Evolutionary conservation across 305 asterid species (phyloP), one percentile per base, ranked within the genome.

Genomic region (Fraxinus velutina): DNA sequence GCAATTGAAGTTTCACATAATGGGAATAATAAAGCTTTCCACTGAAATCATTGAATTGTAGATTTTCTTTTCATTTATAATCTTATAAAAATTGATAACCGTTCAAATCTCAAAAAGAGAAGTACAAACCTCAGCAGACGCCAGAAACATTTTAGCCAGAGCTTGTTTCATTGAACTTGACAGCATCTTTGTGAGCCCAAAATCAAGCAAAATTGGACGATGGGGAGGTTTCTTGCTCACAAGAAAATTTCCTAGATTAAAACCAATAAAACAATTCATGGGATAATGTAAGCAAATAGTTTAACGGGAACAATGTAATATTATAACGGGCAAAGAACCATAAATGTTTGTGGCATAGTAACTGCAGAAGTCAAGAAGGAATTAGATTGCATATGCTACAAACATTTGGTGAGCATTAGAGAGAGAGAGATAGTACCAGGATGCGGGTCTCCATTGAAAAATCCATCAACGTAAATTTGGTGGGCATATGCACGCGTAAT

Each of bases 371-470:
- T 2, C 33, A 21, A 64, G 79, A 36, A 30, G 74, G 34, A 82
- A 79, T 64, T 32, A 76, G 47, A 77, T 32, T 64, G 83, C 4
- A 50, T 50, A 50, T 50, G 60, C 60, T 50, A 50, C 60, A 15
- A 50, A 50, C 60, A 50, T 50, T 15, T 50, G 60, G 60, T 50
- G 60, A n/a, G 60, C 21, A 50, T 50, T 4, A 50, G 21, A 47
- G 47, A 79, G 83, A 21, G 44, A 71, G 2, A 52, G 42, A 76
- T 78, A 19, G 64, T 89, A 96, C 99, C 99, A 81, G 99, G 99
- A 85, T 96, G 99, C 86, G 99, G 99, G 88, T 96, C 99, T 12
- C 99, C 99, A 82, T 96, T 96, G 90, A 96, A 96, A 88, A 96
- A 96, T 50, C 99, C 99, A 91, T 96, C 98, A 85, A 94, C 89